Conservation (phyloP, 345 rosid species). For the Gossypioides kirkii region DNA sequence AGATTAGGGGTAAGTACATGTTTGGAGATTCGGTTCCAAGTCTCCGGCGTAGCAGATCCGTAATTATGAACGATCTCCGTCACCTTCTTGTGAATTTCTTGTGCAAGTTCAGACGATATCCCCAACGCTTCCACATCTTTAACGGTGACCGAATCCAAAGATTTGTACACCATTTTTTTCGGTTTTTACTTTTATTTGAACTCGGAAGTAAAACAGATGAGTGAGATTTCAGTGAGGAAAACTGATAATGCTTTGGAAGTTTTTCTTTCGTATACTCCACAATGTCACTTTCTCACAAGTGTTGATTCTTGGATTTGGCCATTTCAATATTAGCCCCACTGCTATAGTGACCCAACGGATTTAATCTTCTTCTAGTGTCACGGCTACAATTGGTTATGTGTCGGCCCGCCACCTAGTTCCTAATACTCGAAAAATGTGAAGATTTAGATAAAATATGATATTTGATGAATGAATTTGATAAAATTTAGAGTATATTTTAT, state of each 20-base stretch:
- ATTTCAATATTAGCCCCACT: neutral
- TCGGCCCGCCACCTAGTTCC: too few relatives aligned
- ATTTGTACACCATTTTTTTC: conserved; percentile 37
- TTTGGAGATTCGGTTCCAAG: conserved; percentile 54
- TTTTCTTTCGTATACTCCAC: neutral
- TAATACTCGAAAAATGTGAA: too few relatives aligned
- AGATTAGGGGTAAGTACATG: conserved; percentile 56
- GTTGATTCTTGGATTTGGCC: neutral
- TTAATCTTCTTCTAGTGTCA: neutral
- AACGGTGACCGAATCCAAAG: conserved; percentile 43
- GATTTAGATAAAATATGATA: too few relatives aligned
- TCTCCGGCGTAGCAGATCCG: conserved; percentile 42
- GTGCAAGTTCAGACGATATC: conserved; percentile 31
- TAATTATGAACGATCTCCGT: conserved; percentile 27
- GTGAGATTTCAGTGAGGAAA: neutral
- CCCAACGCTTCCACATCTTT: conserved; percentile 65
- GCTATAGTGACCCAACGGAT: neutral
- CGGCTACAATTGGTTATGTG: too few relatives aligned
- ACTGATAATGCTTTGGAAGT: neutral
- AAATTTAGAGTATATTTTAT: too few relatives aligned
- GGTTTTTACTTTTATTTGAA: conserved; percentile 13
- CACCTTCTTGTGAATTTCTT: conserved; percentile 39
- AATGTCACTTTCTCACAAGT: neutral
- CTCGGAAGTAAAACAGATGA: neutral
- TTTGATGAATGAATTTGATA: too few relatives aligned